phyloP scores from a whole-genome alignment of 495 filamentous ascomycete species.

The Hypoxylon fragiforme region DNA sequence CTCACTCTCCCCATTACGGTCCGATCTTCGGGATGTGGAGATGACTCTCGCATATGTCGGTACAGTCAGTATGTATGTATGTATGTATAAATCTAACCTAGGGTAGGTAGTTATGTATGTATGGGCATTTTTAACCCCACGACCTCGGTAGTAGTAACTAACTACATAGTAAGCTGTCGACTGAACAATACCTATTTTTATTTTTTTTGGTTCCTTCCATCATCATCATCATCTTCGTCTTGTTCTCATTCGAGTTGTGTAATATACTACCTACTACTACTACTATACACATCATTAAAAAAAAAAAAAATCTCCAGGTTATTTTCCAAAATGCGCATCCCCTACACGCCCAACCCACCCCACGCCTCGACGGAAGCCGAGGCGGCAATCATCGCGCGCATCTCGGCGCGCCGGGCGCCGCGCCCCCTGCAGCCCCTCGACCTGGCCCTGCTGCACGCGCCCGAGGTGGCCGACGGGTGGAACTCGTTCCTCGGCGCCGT shows the following conservation, averaged over 20 bases:
- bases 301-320: neutral
- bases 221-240: too few species aligned
- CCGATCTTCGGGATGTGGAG: conserved; percentile 37
- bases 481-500: conserved; percentile 78
- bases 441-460: conserved; percentile 72
- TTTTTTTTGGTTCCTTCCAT: too few species aligned
- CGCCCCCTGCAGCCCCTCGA: conserved; percentile 71
- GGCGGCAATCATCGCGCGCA: conserved; percentile 60
- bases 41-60: too few species aligned
- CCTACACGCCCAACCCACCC: conserved; percentile 66
- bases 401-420: conserved; percentile 64
- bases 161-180: too few species aligned
- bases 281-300: neutral
- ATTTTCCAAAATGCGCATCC: conserved; percentile 65
- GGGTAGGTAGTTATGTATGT: too few species aligned
- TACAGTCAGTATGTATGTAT: too few species aligned
- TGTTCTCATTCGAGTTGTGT: too few species aligned
- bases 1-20: conserved; percentile 9
- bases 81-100: too few species aligned
- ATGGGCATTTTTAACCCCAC: too few species aligned
- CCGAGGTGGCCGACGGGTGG: conserved; percentile 75
- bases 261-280: neutral
- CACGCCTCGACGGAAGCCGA: conserved; percentile 48
- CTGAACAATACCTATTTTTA: too few species aligned
- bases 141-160: too few species aligned